Base-by-base conservation (phyloP, 768 basidiomycete species). In the Serendipita vermifera region DNA sequence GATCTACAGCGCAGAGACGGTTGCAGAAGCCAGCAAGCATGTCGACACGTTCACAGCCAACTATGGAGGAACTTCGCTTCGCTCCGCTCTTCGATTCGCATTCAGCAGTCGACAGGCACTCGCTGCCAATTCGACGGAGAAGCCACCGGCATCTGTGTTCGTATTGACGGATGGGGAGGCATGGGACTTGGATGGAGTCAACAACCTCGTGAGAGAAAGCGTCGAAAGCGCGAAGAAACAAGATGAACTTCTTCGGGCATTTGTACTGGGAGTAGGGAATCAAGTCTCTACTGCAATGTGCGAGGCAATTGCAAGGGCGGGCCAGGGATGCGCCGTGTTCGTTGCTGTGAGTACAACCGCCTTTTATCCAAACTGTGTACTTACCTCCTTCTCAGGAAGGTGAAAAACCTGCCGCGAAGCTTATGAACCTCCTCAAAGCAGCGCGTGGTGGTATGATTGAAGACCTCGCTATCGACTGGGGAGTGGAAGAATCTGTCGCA, bases 151-250 rank as follows among this genome's bases (percentile, higher is more conserved):
- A 0, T n/a, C 31, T 24, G 41, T 63, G n/a, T 60, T 63, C 31
- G 43, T 63, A 2, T 56, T 62, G 20, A 62, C 62, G n/a, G 62
- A 62, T 13, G 62, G 62, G 33, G 62, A 61, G 26, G 57, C 61
- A 2, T 63, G 59, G 61, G 58, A 63, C 26, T 41, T 62, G 41
- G 55, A 54, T 0, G 57, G 27, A n/a, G 35, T 55, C 7, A 9
- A 48, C 41, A 9, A 38, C 20, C 1, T 17, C 3, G 55, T 62
- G 26, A 20, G 5, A 5, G n/a, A n/a, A 6, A 22, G 11, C 35
- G 24, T 24, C 24, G 27, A 15, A 22, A 32, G 11, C 3, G 35
- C 36, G 5, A 39, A 56, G 22, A 29, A 14, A 5, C 11, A 15
- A 1, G 46, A 29, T 9, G 26, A 26, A 11, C 36, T 56, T 11